Conservation (phyloP, 2,329 filamentous ascomycete species). For the Penicillium nordicum region DNA sequence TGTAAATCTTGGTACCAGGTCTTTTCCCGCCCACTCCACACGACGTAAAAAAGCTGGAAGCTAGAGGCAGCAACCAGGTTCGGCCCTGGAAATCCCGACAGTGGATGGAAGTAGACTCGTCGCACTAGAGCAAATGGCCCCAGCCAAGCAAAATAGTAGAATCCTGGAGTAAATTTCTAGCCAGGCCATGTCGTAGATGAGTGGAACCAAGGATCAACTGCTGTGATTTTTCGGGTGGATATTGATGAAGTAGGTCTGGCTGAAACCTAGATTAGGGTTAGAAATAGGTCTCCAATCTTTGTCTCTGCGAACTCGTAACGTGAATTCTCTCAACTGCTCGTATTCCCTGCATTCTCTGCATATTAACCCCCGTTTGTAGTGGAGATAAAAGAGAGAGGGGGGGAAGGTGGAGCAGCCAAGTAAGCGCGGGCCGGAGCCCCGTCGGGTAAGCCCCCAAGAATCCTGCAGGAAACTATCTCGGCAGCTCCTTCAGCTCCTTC, state of each 20-base stretch:
- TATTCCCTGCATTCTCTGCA: neutral
- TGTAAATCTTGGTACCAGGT: neutral
- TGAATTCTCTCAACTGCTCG: too few relatives aligned
- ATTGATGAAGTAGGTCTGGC: neutral
- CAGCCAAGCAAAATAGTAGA: neutral
- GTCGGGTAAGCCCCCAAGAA: neutral
- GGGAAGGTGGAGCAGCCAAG: neutral
- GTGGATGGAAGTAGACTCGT: neutral
- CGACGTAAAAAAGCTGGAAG: neutral
- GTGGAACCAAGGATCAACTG: neutral
- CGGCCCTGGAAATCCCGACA: neutral
- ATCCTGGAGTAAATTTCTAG: neutral
- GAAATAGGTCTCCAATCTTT: neutral
- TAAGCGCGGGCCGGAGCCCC: neutral
- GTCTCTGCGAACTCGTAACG: too few relatives aligned
- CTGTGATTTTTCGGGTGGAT: too few relatives aligned
- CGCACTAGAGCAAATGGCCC: neutral
- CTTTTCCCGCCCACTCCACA: neutral
- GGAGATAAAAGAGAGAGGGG: too few relatives aligned
- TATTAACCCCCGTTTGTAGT: neutral
- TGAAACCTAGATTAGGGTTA: neutral
- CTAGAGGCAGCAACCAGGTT: neutral
- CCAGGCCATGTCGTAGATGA: neutral
- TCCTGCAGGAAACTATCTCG: neutral
- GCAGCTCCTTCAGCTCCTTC: too few relatives aligned